A percentile compares a stretch with the other conserved stretches of the same genome.
These are phyloP conservation scores for Ophiosphaerella narmari DNA, from an alignment of 2,329 filamentous ascomycete species.

Conservation along the genomic window DNA sequence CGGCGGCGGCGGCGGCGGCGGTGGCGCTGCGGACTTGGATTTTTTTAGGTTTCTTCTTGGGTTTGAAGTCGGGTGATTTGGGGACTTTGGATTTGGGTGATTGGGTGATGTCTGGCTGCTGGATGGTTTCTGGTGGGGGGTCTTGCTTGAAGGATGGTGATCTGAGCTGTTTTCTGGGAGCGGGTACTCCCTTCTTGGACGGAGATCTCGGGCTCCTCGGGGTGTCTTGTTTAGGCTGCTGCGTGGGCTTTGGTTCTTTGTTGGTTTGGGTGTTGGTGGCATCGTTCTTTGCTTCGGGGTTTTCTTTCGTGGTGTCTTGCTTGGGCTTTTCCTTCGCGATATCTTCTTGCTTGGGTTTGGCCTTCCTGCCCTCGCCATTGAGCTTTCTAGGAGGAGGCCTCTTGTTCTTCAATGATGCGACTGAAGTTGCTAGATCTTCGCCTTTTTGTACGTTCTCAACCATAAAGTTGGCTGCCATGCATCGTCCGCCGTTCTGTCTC, in stretches of 20 bases:
- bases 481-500: conserved; percentile 41
- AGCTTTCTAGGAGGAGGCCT: conserved; percentile 24
- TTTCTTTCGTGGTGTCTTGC: conserved; percentile 6
- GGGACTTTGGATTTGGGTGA: no score
- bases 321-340: conserved; percentile 12
- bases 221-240: conserved; percentile 8
- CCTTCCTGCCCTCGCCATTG: conserved; percentile 5
- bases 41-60: no score
- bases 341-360: conserved; percentile 13
- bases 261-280: neutral
- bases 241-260: conserved; percentile 1
- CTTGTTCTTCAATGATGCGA: conserved; percentile 19
- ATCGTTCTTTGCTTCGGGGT: conserved; percentile 3
- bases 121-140: no score
- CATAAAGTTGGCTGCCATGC: conserved; percentile 48
- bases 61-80: no score
- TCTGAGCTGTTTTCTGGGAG: no score
- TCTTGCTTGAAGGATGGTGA: no score
- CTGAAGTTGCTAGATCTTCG: conserved; percentile 27
- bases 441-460: conserved; percentile 38
- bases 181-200: no score
- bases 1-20: no score
- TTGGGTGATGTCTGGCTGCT: no score
- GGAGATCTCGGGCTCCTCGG: neutral
- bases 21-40: no score